Evolutionary conservation across 371 early-diverging fungal species (phyloP), one percentile per base, ranked within the genome.

Genomic region (Syncephalastrum contaminatum): DNA sequence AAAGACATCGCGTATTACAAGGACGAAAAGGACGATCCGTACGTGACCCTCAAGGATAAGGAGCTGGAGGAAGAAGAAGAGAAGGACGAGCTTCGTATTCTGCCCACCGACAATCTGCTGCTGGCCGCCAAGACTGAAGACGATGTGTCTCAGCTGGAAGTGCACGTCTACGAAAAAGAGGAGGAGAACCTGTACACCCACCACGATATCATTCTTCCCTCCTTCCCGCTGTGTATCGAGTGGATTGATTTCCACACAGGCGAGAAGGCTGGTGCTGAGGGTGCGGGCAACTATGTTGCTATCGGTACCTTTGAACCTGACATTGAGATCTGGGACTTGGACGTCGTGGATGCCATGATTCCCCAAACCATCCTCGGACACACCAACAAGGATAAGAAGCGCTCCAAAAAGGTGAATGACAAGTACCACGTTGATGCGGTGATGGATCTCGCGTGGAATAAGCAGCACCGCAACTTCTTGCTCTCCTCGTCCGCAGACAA

Each of bases 291-390:
- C 75, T 97, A 87, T 68, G 89, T 91, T 14, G 97, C 97, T 2
- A 83, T 98, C 42, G 98, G 95, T 42, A 95, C 96, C 7, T 95
- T 97, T 74, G 94, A 96, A 54, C 95, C 97, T 4, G 88, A 90
- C 66, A 94, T 99, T 54, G 98, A 99, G 69, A 93, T 98, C 53
- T 99, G 99, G 99, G 89, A 98, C 71, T 69, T 97, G 56, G 96
- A 99, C 63, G 78, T 83, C 1, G 66, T 96, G 30, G 98, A 99
- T 64, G 78, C 86, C 27, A 85, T 92, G 82, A 91, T 89, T 67
- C 99, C 99, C 5, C 87, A 92, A 51, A 83, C 89, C 19, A 88
- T 97, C 24, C 80, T 98, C 1, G 98, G 98, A 13, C 80, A 83
- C 22, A 80, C 79, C 50, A 80, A 84, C 56, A 76, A 77, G 45